phyloP scores from a whole-genome alignment of 2,329 filamentous ascomycete genomes.

The Phialophora macrospora region DNA sequence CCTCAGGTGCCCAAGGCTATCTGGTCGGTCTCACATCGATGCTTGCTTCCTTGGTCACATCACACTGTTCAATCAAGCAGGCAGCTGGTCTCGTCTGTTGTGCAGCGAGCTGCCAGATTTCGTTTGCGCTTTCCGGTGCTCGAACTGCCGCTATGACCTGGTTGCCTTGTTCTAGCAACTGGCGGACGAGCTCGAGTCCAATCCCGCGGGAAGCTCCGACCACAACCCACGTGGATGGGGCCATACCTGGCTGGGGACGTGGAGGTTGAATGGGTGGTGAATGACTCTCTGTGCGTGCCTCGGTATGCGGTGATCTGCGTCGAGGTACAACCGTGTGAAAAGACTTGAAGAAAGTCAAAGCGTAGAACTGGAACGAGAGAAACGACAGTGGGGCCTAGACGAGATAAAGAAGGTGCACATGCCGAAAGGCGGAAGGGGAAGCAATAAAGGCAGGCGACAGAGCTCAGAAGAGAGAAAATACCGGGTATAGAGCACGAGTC shows the following conservation, averaged over 20 bases:
- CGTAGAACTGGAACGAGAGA: not conserved
- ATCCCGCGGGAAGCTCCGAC: slow-evolving; percentile 45
- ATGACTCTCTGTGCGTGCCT: not conserved
- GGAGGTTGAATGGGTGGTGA: not conserved
- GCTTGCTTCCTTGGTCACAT: slow-evolving; percentile 59
- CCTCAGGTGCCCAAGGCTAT: not conserved
- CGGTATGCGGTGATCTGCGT: not conserved
- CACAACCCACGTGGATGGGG: slow-evolving; percentile 42
- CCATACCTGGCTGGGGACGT: slow-evolving; percentile 3
- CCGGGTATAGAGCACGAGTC: not conserved
- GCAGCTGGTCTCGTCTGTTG: slow-evolving; percentile 35
- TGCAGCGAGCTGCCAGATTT: slow-evolving; percentile 50
- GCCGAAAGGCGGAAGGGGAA: slow-evolving; percentile 7
- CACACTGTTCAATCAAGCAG: slow-evolving; percentile 56
- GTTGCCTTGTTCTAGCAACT: slow-evolving; percentile 54
- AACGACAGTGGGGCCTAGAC: slow-evolving; percentile 12
- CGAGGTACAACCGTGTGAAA: not conserved
- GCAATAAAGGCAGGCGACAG: not conserved
- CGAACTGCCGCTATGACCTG: slow-evolving; percentile 59
- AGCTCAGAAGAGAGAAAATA: not conserved
- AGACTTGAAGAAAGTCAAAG: not conserved
- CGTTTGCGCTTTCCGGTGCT: slow-evolving; percentile 49
- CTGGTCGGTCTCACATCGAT: slow-evolving; percentile 49
- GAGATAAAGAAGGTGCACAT: slow-evolving; percentile 13
- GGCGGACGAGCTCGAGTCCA: slow-evolving; percentile 59